Percentiles rank a stretch among this genome's conserved stretches.
These are phyloP conservation scores for Rhizoclosmatium sp. DNA, from an alignment of 192 early-diverging fungal genomes.

Conservation along the genomic window DNA sequence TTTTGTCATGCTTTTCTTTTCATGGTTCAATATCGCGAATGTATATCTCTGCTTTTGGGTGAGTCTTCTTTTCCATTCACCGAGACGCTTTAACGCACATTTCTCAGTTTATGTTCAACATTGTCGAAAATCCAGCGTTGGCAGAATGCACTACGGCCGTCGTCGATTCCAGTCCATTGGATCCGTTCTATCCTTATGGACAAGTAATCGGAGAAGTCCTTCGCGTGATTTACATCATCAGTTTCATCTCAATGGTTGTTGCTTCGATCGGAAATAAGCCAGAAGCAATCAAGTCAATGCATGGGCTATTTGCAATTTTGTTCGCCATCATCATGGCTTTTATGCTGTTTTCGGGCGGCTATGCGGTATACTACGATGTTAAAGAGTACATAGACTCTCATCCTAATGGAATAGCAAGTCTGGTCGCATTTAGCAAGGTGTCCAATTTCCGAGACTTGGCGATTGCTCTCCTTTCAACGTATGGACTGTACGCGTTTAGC, in stretches of 20 bases:
- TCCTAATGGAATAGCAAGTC: neutral
- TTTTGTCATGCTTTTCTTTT: slow-evolving; percentile 64
- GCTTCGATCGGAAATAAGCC: slow-evolving; percentile 96
- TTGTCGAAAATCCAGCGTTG: neutral
- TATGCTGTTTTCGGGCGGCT: slow-evolving; percentile 76
- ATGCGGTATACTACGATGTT: slow-evolving; percentile 52
- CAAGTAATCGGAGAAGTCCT: slow-evolving; percentile 73
- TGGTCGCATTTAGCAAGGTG: slow-evolving; percentile 43
- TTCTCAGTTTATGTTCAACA: slow-evolving; percentile 40
- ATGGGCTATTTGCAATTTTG: slow-evolving; percentile 74
- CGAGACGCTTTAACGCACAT: too few relatives aligned
- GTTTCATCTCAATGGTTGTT: slow-evolving; percentile 85
- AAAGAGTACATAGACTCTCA: slow-evolving; percentile 18
- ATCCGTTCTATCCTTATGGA: slow-evolving; percentile 30
- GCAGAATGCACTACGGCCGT: slow-evolving; percentile 27
- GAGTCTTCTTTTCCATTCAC: slow-evolving; percentile 39
- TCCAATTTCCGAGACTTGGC: slow-evolving; percentile 53
- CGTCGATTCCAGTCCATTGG: neutral
- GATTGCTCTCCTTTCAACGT: slow-evolving; percentile 47
- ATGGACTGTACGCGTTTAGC: slow-evolving; percentile 52
- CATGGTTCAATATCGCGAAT: slow-evolving; percentile 62
- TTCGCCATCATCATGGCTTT: slow-evolving; percentile 89
- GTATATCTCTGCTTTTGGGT: slow-evolving; percentile 62
- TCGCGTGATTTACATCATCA: slow-evolving; percentile 77
- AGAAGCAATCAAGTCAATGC: slow-evolving; percentile 86